Evolutionary conservation across 2,329 filamentous ascomycete genomes (phyloP).

Genomic region (Phaeophleospora eucalypticola): DNA sequence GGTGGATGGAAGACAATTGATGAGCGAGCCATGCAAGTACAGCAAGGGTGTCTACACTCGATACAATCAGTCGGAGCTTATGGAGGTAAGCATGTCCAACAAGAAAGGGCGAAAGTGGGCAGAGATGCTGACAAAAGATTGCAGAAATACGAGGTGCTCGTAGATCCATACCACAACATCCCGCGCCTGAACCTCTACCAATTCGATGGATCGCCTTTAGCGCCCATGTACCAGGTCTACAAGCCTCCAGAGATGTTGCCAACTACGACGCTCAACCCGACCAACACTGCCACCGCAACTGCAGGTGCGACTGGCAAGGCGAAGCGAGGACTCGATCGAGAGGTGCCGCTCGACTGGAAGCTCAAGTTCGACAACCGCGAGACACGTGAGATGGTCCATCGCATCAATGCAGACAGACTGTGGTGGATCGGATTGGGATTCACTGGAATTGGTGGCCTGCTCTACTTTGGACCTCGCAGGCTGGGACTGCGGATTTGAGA

Average conservation of each 20-base stretch:
- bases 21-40: slow-evolving; percentile 61
- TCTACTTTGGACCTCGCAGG: slow-evolving; percentile 43
- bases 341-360: slow-evolving; percentile 40
- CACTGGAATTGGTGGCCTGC: slow-evolving; percentile 45
- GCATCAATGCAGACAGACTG: slow-evolving; percentile 42
- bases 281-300: slow-evolving; percentile 35
- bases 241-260: slow-evolving; percentile 65
- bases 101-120: background rate
- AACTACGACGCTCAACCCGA: slow-evolving; percentile 61
- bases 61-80: slow-evolving; percentile 62
- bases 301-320: slow-evolving; percentile 33
- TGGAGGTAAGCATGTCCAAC: slow-evolving; percentile 50
- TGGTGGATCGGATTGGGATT: slow-evolving; percentile 50
- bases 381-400: slow-evolving; percentile 32
- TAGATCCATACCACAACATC: slow-evolving; percentile 59
- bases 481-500: slow-evolving; percentile 28
- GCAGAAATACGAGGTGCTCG: slow-evolving; percentile 45
- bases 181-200: slow-evolving; percentile 61
- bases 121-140: background rate
- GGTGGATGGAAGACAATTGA: slow-evolving; percentile 64
- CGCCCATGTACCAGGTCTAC: slow-evolving; percentile 64
- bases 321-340: slow-evolving; percentile 28
- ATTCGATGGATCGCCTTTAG: slow-evolving; percentile 61
- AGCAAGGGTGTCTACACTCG: slow-evolving; percentile 56
- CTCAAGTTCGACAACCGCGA: slow-evolving; percentile 22